These are phyloP conservation scores for Tylopilus sp. DNA, from an alignment of 1,284 basidiomycete species.

Conservation along the genomic window DNA sequence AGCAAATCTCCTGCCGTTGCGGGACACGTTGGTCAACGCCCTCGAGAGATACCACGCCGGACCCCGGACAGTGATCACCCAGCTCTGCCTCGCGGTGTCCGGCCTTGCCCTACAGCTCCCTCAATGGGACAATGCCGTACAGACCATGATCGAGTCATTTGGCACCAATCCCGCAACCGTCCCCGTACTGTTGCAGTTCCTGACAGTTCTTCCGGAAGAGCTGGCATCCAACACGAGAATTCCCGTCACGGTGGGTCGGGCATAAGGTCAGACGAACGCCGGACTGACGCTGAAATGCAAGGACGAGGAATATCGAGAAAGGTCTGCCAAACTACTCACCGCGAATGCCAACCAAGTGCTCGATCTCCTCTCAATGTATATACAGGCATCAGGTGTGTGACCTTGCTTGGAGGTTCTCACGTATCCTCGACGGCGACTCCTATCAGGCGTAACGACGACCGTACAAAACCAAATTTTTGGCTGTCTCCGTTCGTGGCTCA, in stretches of 20 bases:
- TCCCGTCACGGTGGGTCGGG: conserved; percentile 73
- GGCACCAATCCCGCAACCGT: conserved; percentile 85
- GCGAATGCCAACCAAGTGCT: conserved; percentile 75
- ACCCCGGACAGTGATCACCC: conserved; percentile 84
- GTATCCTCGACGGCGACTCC: not conserved
- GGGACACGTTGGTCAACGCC: conserved; percentile 84
- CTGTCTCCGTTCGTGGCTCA: conserved; percentile 86
- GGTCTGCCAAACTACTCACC: conserved; percentile 67
- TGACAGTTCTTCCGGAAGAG: conserved; percentile 93
- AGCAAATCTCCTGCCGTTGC: conserved; percentile 71
- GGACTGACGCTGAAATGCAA: conserved; percentile 34
- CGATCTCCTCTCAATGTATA: conserved; percentile 84
- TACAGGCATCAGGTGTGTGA: conserved; percentile 78
- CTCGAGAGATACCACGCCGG: conserved; percentile 71
- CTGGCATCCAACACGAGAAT: conserved; percentile 83
- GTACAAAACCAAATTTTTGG: conserved; percentile 89
- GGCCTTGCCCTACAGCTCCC: conserved; percentile 91
- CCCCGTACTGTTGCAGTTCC: conserved; percentile 82
- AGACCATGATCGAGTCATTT: conserved; percentile 82
- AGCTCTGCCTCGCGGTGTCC: conserved; percentile 87
- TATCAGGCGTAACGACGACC: conserved; percentile 73
- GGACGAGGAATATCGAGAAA: conserved; percentile 79
- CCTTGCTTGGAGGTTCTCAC: not conserved
- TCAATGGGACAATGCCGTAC: conserved; percentile 83
- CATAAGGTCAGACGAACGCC: not conserved